Evolutionary conservation across 192 early-diverging fungal genomes (phyloP).

Genomic region (Radiomyces spectabilis): DNA sequence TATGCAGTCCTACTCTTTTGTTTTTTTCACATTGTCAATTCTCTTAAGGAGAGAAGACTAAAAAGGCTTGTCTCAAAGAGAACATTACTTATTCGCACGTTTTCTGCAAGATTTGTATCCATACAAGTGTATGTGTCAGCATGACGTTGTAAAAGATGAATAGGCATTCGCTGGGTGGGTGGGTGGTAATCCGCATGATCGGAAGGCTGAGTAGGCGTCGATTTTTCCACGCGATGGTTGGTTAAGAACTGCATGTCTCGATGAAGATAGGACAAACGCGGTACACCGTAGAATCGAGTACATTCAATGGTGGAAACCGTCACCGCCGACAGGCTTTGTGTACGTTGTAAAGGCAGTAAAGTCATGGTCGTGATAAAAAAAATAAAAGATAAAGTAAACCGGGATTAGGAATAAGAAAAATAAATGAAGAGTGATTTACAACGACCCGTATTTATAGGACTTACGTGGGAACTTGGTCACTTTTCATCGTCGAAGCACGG

Average conservation of each 20-base stretch:
- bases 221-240: neutral
- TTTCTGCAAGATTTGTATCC: constrained; percentile 2
- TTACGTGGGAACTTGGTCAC: too few relatives aligned
- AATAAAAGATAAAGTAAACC: too few relatives aligned
- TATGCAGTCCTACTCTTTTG: neutral
- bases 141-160: neutral
- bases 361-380: too few relatives aligned
- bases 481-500: too few relatives aligned
- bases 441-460: too few relatives aligned
- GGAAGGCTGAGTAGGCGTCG: neutral
- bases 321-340: neutral
- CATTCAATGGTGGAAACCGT: constrained; percentile 6
- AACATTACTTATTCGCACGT: constrained; percentile 1
- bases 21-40: neutral
- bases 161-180: neutral
- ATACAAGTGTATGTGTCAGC: constrained; percentile 2
- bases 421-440: too few relatives aligned
- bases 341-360: too few relatives aligned
- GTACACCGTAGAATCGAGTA: constrained; percentile 3
- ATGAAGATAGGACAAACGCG: neutral
- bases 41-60: neutral
- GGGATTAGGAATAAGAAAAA: too few relatives aligned
- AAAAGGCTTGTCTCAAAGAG: neutral
- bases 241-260: neutral
- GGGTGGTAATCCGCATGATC: neutral